Conservation (phyloP, 345 rosid genomes). For the Ailanthus altissimus region DNA sequence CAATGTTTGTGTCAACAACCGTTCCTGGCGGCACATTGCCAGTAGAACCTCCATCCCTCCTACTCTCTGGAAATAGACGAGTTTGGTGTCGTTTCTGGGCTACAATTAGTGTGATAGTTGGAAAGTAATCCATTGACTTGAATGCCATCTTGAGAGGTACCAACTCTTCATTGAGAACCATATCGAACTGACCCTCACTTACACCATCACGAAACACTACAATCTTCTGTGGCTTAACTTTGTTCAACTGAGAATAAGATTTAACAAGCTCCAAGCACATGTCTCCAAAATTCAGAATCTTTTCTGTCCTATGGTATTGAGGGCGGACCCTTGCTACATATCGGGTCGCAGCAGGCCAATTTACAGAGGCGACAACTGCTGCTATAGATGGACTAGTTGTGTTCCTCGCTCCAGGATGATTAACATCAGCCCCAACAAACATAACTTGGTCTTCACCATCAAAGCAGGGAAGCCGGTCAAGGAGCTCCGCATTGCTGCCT, state of each 20-base stretch:
- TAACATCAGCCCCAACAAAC: slow-evolving; percentile 93
- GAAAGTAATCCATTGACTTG: slow-evolving; percentile 38
- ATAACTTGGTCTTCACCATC: slow-evolving; percentile 51
- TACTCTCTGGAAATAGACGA: slow-evolving; percentile 55
- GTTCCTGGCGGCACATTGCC: slow-evolving; percentile 80
- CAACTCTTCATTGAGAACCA: slow-evolving; percentile 83
- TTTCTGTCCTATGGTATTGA: slow-evolving; percentile 61
- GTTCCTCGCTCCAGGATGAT: slow-evolving; percentile 67
- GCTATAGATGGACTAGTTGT: slow-evolving; percentile 75
- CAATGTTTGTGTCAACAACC: slow-evolving; percentile 66
- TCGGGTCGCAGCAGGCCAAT: slow-evolving; percentile 88
- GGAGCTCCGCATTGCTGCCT: slow-evolving; percentile 83
- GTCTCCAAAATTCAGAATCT: slow-evolving; percentile 61
- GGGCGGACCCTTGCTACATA: slow-evolving; percentile 76
- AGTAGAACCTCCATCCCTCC: slow-evolving; percentile 38
- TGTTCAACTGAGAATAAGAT: slow-evolving; percentile 42
- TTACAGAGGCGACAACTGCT: slow-evolving; percentile 79
- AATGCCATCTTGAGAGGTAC: slow-evolving; percentile 53
- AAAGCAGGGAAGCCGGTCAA: slow-evolving; percentile 51
- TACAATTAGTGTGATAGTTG: slow-evolving; percentile 67
- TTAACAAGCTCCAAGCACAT: slow-evolving; percentile 70
- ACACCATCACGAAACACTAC: slow-evolving; percentile 90
- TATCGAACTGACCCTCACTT: slow-evolving; percentile 82
- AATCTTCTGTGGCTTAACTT: slow-evolving; percentile 55
- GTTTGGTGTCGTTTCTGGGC: slow-evolving; percentile 86